Evolutionary conservation across 176 grass and related monocot species (phyloP).

Genomic region (Canna indica): DNA sequence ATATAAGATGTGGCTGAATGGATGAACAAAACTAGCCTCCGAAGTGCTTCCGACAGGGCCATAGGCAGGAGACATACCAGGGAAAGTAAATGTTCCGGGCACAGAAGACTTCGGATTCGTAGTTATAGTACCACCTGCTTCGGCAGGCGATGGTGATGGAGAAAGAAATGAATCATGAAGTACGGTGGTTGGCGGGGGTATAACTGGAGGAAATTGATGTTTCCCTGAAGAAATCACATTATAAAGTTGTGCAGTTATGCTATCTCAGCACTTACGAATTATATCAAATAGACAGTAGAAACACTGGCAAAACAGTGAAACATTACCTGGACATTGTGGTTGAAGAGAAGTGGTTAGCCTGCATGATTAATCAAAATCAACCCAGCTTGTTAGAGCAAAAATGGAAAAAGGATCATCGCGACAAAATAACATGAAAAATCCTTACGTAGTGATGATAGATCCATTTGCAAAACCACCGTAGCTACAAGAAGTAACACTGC

Average conservation of each 20-base stretch:
- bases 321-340: slow-evolving; percentile 72
- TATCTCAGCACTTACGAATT: not conserved
- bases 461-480: slow-evolving; percentile 88
- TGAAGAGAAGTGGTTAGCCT: slow-evolving; percentile 59
- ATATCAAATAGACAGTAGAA: not conserved
- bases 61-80: slow-evolving; percentile 32
- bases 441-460: slow-evolving; percentile 62
- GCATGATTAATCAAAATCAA: slow-evolving; percentile 1
- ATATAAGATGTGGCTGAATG: slow-evolving; percentile 11
- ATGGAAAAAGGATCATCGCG: not conserved
- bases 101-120: slow-evolving; percentile 43
- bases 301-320: not conserved
- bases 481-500: slow-evolving; percentile 74
- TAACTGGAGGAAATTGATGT: slow-evolving; percentile 50
- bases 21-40: slow-evolving; percentile 10
- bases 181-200: slow-evolving; percentile 39
- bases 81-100: slow-evolving; percentile 41
- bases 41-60: slow-evolving; percentile 62
- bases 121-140: slow-evolving; percentile 42
- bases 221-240: slow-evolving; percentile 26
- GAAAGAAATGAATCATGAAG: slow-evolving; percentile 41
- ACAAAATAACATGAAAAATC: not conserved
- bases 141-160: slow-evolving; percentile 55
- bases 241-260: not conserved
- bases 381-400: not conserved